Conservation (phyloP, 1,139 yeast species). For the Nematodospora anomalae region DNA sequence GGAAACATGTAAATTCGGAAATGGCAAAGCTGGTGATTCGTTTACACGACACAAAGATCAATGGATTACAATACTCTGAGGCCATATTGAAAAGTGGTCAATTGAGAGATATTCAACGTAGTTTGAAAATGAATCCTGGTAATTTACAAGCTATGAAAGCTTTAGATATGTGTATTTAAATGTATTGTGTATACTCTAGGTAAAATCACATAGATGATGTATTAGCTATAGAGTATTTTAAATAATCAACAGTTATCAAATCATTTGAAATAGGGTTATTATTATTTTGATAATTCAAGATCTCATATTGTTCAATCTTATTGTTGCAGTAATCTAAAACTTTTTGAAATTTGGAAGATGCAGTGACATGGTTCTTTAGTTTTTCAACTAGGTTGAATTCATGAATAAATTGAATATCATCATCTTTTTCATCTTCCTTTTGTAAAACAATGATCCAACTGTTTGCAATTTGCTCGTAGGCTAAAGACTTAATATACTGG, state of each 20-base stretch:
- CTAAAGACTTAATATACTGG: constrained; percentile 69
- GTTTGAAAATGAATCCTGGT: constrained; percentile 38
- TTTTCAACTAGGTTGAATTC: constrained; percentile 43
- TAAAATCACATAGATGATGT: constrained; percentile 6
- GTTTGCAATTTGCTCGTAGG: constrained; percentile 76
- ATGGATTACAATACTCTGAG: constrained; percentile 52
- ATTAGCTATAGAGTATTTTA: constrained; percentile 35
- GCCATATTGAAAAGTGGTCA: constrained; percentile 49
- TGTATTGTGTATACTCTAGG: neutral
- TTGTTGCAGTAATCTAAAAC: constrained; percentile 49
- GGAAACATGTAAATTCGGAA: constrained; percentile 60
- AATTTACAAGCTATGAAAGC: constrained; percentile 14
- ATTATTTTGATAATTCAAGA: constrained; percentile 15
- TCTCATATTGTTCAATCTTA: constrained; percentile 33
- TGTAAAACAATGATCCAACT: constrained; percentile 69
- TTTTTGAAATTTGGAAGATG: constrained; percentile 50
- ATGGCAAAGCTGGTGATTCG: constrained; percentile 49
- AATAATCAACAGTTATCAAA: constrained; percentile 47
- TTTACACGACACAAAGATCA: constrained; percentile 50
- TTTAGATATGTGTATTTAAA: constrained; percentile 14
- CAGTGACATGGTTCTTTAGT: constrained; percentile 51
- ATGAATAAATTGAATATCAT: constrained; percentile 32
- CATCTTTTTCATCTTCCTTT: constrained; percentile 18
- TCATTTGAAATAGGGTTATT: constrained; percentile 30
- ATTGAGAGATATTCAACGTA: constrained; percentile 60